Evolutionary conservation across 441 rosid species (phyloP).

Genomic region (Rhodomyrtus psidioides): DNA sequence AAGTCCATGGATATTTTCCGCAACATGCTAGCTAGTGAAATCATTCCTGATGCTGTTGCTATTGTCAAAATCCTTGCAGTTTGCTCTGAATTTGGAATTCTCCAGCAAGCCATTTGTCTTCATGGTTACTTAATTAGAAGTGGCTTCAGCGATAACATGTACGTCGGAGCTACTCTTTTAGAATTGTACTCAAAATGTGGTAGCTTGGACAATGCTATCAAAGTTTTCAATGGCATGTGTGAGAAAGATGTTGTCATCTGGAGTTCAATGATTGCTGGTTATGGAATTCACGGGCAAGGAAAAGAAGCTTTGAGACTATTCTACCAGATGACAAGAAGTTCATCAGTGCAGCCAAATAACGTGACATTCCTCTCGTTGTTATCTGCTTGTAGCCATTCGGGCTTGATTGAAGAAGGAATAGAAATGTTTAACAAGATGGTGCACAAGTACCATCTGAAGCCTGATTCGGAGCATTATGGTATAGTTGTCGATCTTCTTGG

Average conservation of each 20-base stretch:
- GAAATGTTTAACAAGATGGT: conserved; percentile 35
- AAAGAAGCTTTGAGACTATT: conserved; percentile 30
- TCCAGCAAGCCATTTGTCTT: conserved; percentile 39
- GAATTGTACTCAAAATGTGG: conserved; percentile 57
- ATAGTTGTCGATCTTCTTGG: conserved; percentile 57
- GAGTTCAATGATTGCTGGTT: conserved; percentile 53
- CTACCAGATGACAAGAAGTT: conserved; percentile 19
- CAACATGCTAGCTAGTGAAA: conserved; percentile 24
- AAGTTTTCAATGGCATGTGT: conserved; percentile 26
- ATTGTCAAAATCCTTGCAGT: conserved; percentile 47
- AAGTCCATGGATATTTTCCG: conserved; percentile 30
- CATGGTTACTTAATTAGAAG: conserved; percentile 33
- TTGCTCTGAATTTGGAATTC: conserved; percentile 41
- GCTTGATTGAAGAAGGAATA: conserved; percentile 34
- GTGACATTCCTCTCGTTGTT: conserved; percentile 43
- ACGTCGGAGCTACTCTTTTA: conserved; percentile 37
- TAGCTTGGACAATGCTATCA: conserved; percentile 24
- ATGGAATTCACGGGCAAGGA: conserved; percentile 44
- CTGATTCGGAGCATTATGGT: conserved; percentile 37
- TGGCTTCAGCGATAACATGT: conserved; percentile 30
- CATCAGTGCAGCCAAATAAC: conserved; percentile 31
- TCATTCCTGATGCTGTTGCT: conserved; percentile 42
- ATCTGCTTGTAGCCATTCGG: conserved; percentile 55
- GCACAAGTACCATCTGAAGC: conserved; percentile 24
- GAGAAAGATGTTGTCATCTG: conserved; percentile 42